Evolutionary conservation across 768 basidiomycete species (phyloP).

Genomic region (Dendrothele bispora): DNA sequence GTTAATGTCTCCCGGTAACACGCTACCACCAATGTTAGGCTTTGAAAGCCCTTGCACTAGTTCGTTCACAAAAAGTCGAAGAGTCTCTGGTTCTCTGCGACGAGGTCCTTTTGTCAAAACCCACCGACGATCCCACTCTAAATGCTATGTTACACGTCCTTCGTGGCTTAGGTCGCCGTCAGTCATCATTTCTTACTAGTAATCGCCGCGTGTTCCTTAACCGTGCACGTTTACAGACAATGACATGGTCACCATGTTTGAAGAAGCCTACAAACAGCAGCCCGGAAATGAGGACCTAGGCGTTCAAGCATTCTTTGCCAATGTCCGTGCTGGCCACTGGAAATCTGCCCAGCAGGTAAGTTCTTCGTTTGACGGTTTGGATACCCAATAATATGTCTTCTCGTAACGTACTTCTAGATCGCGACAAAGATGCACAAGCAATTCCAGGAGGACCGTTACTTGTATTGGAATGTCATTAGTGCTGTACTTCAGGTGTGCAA

Average conservation of each 20-base stretch:
- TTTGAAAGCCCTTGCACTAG: constrained; percentile 80
- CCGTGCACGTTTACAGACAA: constrained; percentile 43
- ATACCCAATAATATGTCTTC: not conserved
- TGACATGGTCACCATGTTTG: constrained; percentile 83
- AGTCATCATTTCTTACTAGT: constrained; percentile 18
- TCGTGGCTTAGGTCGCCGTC: constrained; percentile 71
- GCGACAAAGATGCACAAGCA: constrained; percentile 82
- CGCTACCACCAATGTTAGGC: constrained; percentile 49
- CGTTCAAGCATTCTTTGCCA: constrained; percentile 82
- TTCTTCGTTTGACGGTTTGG: not conserved
- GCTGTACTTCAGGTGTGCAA: constrained; percentile 70
- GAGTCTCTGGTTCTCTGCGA: constrained; percentile 79
- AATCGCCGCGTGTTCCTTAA: not conserved
- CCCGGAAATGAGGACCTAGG: constrained; percentile 83
- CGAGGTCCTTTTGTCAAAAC: constrained; percentile 72
- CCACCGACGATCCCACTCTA: constrained; percentile 71
- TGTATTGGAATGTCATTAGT: constrained; percentile 83
- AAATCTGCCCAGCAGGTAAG: constrained; percentile 80
- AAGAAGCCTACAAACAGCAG: constrained; percentile 80
- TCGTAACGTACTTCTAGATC: constrained; percentile 61
- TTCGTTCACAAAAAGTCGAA: constrained; percentile 83
- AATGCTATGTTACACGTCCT: constrained; percentile 85
- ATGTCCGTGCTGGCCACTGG: constrained; percentile 79
- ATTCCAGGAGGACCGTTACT: constrained; percentile 77
- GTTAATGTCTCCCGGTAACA: constrained; percentile 15